These are phyloP conservation scores for Phytophthora rubi DNA, from an alignment of 352 stramenopile genomes.

Conservation along the genomic window DNA sequence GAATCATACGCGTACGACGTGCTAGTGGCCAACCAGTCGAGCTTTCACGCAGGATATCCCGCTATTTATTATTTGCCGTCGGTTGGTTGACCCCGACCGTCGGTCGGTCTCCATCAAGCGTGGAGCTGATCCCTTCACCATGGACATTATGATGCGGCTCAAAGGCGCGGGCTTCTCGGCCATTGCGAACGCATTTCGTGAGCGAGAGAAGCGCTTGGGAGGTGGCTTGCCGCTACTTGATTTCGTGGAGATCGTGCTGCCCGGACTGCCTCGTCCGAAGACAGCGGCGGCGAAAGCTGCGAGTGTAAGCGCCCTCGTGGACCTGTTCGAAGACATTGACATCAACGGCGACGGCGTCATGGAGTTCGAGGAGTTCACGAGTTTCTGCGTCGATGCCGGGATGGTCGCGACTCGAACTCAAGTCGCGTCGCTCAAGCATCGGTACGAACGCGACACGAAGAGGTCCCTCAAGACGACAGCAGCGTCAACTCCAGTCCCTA, in stretches of 20 bases:
- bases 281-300: constrained; percentile 53
- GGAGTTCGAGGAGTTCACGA: constrained; percentile 90
- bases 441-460: constrained; percentile 65
- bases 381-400: constrained; percentile 85
- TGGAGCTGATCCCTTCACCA: constrained; percentile 24
- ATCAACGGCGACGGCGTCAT: constrained; percentile 88
- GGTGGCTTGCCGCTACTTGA: constrained; percentile 68
- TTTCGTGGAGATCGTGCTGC: constrained; percentile 85
- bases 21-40: background rate
- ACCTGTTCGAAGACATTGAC: constrained; percentile 89
- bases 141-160: constrained; percentile 88
- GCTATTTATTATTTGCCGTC: constrained; percentile 13
- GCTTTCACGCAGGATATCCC: background rate
- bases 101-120: background rate
- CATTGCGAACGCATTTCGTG: constrained; percentile 82
- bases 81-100: constrained; percentile 7
- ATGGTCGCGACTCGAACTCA: constrained; percentile 75
- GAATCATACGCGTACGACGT: background rate
- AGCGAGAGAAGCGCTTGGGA: constrained; percentile 64
- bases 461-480: constrained; percentile 62
- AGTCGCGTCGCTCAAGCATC: constrained; percentile 63
- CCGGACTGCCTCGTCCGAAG: constrained; percentile 53
- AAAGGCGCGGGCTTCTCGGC: constrained; percentile 75
- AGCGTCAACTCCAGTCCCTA: background rate
- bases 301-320: constrained; percentile 66